Conservation (phyloP, 2,329 filamentous ascomycete genomes). For the Diplocarpon rosae region DNA sequence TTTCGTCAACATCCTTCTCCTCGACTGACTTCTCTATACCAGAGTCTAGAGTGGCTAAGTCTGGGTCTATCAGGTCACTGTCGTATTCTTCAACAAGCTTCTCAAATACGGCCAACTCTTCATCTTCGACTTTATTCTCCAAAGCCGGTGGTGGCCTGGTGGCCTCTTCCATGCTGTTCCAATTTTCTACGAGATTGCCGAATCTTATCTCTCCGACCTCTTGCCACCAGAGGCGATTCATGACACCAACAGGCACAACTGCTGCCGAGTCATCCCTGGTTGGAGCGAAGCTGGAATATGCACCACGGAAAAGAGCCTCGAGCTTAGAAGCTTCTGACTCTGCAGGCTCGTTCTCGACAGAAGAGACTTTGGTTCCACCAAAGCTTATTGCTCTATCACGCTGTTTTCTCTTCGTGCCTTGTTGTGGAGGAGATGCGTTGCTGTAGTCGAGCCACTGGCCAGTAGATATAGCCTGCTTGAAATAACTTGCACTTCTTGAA, state of each 20-base stretch:
- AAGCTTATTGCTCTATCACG: conserved; percentile 61
- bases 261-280: conserved; percentile 63
- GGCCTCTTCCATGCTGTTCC: conserved; percentile 9
- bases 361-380: conserved; percentile 47
- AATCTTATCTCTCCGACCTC: conserved; percentile 55
- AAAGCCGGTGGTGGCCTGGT: conserved; percentile 2
- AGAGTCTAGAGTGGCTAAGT: conserved; percentile 28
- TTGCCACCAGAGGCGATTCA: conserved; percentile 68
- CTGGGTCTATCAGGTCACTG: conserved; percentile 45
- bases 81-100: conserved; percentile 49
- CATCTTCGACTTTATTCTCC: conserved; percentile 21
- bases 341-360: conserved; percentile 31
- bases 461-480: conserved; percentile 51
- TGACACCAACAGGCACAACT: conserved; percentile 54
- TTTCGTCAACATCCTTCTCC: conserved; percentile 54
- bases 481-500: conserved; percentile 44
- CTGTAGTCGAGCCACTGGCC: conserved; percentile 63
- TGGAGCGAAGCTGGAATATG: conserved; percentile 72
- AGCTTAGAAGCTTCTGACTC: conserved; percentile 55
- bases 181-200: conserved; percentile 44
- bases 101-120: conserved; percentile 32
- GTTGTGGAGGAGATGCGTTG: conserved; percentile 46
- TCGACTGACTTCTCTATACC: conserved; percentile 41
- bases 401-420: conserved; percentile 49
- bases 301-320: conserved; percentile 64